phyloP scores from a whole-genome alignment of 1,139 yeast species.

The Kodamaea plutei region DNA sequence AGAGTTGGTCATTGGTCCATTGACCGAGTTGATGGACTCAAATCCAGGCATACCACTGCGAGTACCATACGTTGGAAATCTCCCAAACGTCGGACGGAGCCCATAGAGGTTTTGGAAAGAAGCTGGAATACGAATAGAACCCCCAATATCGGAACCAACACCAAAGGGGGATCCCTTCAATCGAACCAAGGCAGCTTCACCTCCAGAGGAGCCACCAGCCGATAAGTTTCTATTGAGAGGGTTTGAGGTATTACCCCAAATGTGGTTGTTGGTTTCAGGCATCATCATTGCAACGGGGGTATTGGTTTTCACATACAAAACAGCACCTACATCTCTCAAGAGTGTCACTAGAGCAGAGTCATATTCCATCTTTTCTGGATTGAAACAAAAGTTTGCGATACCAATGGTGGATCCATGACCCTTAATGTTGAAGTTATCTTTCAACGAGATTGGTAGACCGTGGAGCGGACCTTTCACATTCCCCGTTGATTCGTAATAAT shows the following conservation, averaged over 20 bases:
- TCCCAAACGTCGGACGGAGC: conserved; percentile 44
- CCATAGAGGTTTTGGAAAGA: conserved; percentile 47
- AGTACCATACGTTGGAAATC: conserved; percentile 48
- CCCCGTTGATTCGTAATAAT: conserved; percentile 22
- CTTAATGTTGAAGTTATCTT: conserved; percentile 43
- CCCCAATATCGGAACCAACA: conserved; percentile 57
- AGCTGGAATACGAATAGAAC: conserved; percentile 48
- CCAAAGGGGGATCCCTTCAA: conserved; percentile 45
- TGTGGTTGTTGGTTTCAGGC: conserved; percentile 34
- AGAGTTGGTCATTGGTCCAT: conserved; percentile 30
- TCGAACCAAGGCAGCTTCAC: conserved; percentile 34
- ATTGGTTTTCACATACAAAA: conserved; percentile 31
- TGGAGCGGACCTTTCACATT: conserved; percentile 30
- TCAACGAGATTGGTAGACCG: conserved; percentile 41
- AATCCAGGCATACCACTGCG: conserved; percentile 57
- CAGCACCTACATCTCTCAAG: conserved; percentile 29
- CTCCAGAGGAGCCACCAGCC: conserved; percentile 38
- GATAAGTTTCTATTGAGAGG: conserved; percentile 29
- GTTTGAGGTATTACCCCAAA: conserved; percentile 31
- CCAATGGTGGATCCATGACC: conserved; percentile 54
- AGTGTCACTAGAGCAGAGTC: conserved; percentile 26
- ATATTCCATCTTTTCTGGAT: conserved; percentile 19
- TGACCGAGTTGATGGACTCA: conserved; percentile 32
- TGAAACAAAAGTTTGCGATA: conserved; percentile 30
- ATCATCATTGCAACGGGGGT: conserved; percentile 38